Percentiles rank a stretch among this genome's conserved stretches.
phyloP scores from a whole-genome alignment of 1,139 yeast species.

The Debaryomyces sp. region DNA sequence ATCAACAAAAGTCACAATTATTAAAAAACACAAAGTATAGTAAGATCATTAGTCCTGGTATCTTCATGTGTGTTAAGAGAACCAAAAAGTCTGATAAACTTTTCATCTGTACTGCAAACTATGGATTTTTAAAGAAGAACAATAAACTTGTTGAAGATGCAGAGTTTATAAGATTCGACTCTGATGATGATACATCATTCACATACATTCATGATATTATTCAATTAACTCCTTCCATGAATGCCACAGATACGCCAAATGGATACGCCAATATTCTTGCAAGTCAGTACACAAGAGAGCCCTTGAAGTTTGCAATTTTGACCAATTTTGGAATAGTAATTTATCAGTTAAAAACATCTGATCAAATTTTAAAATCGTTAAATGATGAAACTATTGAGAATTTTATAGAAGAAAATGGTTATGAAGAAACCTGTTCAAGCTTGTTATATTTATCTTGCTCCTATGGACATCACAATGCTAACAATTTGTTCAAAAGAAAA shows the following conservation, averaged over 20 bases:
- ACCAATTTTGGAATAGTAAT: constrained; percentile 79
- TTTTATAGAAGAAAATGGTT: constrained; percentile 52
- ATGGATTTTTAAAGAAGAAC: constrained; percentile 75
- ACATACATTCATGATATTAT: constrained; percentile 69
- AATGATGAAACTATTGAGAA: constrained; percentile 58
- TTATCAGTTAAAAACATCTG: constrained; percentile 79
- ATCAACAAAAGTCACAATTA: constrained; percentile 49
- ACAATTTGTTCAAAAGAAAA: constrained; percentile 49
- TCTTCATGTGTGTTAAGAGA: constrained; percentile 58
- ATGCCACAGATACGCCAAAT: constrained; percentile 70
- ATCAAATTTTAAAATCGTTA: constrained; percentile 69
- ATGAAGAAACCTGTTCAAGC: constrained; percentile 81
- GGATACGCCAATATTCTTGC: constrained; percentile 87
- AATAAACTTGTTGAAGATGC: constrained; percentile 80
- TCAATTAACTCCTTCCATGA: constrained; percentile 68
- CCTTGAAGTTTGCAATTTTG: constrained; percentile 74
- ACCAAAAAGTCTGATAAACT: constrained; percentile 52
- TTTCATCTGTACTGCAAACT: constrained; percentile 80
- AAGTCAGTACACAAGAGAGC: constrained; percentile 70
- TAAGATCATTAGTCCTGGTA: constrained; percentile 78
- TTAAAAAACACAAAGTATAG: constrained; percentile 50
- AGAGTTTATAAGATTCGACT: constrained; percentile 63
- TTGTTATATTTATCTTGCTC: constrained; percentile 83
- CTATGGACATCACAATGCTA: constrained; percentile 54
- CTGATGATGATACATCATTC: constrained; percentile 24